Base-by-base conservation (phyloP, 75 land plant genomes). In the Isoetes taiwanensis region DNA sequence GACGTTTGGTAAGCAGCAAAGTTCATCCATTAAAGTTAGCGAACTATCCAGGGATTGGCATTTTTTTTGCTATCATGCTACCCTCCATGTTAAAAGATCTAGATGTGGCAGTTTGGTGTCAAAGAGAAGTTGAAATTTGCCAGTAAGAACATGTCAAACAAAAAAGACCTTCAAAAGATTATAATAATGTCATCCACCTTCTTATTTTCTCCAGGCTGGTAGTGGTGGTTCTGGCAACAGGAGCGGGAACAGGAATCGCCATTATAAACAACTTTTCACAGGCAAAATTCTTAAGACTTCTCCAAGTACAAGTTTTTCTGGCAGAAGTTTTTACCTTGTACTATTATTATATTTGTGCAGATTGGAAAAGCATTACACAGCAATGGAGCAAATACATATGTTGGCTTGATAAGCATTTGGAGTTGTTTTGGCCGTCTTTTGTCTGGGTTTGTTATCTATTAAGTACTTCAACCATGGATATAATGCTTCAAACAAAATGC, bases 241-340 rank as follows among this genome's bases (percentile, higher is more conserved):
- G 77, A 23, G 76, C 67, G 12, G 77, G 77, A 12, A 63, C 57
- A 41, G 77, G 77, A 39, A 28, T 75, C 38, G 74, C 77, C 3
- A 66, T 75, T 14, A 71, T 75, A 35, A 75, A 75, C 58, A 75
- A 75, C 42, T 56, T 75, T 46, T 67, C 74, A 10, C 77, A 75
- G 75, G 77, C 71, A 52, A 52, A 52, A 52, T 27, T 29, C 55
- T 1, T 27, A 3, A 52, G 55, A 11, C 16, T 25, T 9, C 11
- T 52, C 10, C 17, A 10, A 52, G 19, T 11, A 12, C 11, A 2
- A 20, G 30, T 16, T 1, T 2, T 26, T 41, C 27, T 11, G 42
- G 30, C 11, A n/a, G n/a, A n/a, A 59, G 16, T 52, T 52, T 35
- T 11, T 62, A 12, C 57, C 33, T 8, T 46, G 50, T 53, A 28